These are phyloP conservation scores for Melampsora occidentalis DNA, from an alignment of 1,284 basidiomycete genomes.

Conservation along the genomic window DNA sequence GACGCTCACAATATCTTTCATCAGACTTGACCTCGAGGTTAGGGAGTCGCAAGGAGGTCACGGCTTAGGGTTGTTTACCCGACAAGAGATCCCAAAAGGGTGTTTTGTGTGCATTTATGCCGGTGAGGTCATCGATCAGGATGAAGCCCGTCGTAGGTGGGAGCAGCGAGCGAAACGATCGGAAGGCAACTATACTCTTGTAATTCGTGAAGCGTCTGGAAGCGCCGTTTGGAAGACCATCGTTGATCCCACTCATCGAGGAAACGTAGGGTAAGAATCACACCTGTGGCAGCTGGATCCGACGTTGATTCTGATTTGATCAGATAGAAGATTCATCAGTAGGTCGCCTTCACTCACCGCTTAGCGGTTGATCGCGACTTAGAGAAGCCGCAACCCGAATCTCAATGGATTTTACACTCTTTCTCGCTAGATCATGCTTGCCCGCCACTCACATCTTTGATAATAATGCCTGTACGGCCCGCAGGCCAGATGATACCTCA, in stretches of 20 bases:
- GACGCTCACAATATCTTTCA: not conserved
- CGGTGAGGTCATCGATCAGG: slow-evolving; percentile 34
- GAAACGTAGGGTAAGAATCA: not conserved
- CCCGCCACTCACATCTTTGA: slow-evolving; percentile 39
- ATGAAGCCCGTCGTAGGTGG: slow-evolving; percentile 32
- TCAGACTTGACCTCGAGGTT: slow-evolving; percentile 1
- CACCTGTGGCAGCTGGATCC: not conserved
- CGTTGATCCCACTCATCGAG: not conserved
- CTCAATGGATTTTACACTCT: not conserved
- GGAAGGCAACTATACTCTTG: slow-evolving; percentile 4
- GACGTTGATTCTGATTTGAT: slow-evolving; percentile 21
- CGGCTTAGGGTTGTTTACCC: slow-evolving; percentile 32
- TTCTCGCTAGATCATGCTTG: slow-evolving; percentile 40
- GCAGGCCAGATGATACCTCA: not conserved
- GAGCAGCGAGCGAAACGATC: not conserved
- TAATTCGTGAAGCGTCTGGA: slow-evolving; percentile 6
- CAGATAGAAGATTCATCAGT: slow-evolving; percentile 15
- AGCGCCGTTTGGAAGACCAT: not conserved
- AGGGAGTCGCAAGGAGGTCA: not conserved
- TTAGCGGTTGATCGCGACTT: not conserved
- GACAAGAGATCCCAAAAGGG: slow-evolving; percentile 26
- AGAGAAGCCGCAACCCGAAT: not conserved
- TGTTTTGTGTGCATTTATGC: slow-evolving; percentile 41
- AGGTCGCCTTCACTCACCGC: slow-evolving; percentile 1
- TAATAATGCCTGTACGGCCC: slow-evolving; percentile 38